Evolutionary conservation across 768 basidiomycete genomes (phyloP).

Genomic region (Lactarius pseudohatsudake): DNA sequence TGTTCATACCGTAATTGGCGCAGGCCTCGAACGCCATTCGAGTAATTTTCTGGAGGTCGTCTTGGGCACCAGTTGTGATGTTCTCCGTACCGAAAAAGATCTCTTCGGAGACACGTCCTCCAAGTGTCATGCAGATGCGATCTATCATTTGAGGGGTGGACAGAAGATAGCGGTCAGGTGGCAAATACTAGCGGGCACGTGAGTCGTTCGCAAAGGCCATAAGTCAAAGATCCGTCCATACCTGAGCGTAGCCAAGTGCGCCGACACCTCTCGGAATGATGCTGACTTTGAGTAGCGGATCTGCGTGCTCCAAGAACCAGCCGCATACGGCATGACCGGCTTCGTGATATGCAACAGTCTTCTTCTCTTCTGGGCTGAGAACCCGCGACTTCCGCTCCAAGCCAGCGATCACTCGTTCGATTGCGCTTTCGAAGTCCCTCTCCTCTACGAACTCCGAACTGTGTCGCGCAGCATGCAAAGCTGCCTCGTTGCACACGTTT

Average conservation of each 20-base stretch:
- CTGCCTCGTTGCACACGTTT: constrained; percentile 98
- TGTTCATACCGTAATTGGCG: constrained; percentile 97
- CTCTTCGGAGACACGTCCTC: constrained; percentile 97
- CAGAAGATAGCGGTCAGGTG: constrained; percentile 92
- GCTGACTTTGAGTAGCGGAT: constrained; percentile 95
- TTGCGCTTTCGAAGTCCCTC: constrained; percentile 92
- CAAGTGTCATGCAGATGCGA: constrained; percentile 97
- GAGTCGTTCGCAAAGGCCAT: neutral
- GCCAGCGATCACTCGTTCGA: constrained; percentile 97
- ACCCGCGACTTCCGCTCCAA: constrained; percentile 95
- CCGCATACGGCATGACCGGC: constrained; percentile 98
- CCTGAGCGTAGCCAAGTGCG: constrained; percentile 95
- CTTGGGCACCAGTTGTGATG: constrained; percentile 97
- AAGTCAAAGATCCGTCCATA: constrained; percentile 34
- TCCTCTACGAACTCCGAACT: constrained; percentile 76
- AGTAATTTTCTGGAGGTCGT: constrained; percentile 97
- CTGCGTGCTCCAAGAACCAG: constrained; percentile 98
- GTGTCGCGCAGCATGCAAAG: constrained; percentile 89
- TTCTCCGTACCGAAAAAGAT: constrained; percentile 92
- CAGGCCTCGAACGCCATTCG: constrained; percentile 96
- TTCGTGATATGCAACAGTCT: constrained; percentile 97
- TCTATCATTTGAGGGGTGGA: constrained; percentile 94
- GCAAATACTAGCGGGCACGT: constrained; percentile 66
- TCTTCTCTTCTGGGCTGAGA: constrained; percentile 94
- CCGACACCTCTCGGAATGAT: constrained; percentile 97